phyloP scores from a whole-genome alignment of 768 basidiomycete genomes.

The Phylloporus sp. region DNA sequence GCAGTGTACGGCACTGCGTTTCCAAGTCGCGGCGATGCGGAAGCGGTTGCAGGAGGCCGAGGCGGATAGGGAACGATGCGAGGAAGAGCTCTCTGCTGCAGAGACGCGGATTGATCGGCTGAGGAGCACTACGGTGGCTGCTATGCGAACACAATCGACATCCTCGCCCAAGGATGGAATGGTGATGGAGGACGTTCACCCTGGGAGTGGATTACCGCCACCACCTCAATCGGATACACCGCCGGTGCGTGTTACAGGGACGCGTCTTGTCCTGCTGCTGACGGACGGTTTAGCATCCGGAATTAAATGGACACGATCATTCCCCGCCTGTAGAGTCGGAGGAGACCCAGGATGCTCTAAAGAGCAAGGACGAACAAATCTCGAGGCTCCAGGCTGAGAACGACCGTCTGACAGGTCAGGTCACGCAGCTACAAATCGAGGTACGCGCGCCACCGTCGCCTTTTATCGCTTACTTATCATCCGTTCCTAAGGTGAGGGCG shows the following conservation, averaged over 20 bases:
- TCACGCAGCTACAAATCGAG: conserved; percentile 41
- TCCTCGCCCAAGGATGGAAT: conserved; percentile 31
- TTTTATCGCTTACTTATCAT: background rate
- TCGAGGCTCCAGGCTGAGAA: conserved; percentile 44
- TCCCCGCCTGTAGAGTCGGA: conserved; percentile 39
- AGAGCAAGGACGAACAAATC: conserved; percentile 39
- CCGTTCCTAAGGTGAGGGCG: conserved; percentile 33
- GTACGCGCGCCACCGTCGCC: conserved; percentile 28
- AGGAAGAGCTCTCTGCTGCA: conserved; percentile 46
- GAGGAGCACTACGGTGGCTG: conserved; percentile 48
- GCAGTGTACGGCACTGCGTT: conserved; percentile 55
- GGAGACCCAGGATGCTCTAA: conserved; percentile 27
- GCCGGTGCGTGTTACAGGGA: conserved; percentile 57
- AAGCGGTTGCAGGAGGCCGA: conserved; percentile 47
- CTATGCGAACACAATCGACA: conserved; percentile 39
- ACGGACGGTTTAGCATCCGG: conserved; percentile 41
- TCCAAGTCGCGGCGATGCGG: conserved; percentile 50
- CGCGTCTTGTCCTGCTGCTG: conserved; percentile 25
- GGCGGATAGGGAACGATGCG: conserved; percentile 44
- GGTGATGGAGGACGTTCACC: conserved; percentile 24
- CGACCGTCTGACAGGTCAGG: conserved; percentile 41
- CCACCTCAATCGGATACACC: conserved; percentile 54
- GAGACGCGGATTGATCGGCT: conserved; percentile 62
- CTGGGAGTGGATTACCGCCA: conserved; percentile 41
- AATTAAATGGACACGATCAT: conserved; percentile 38